phyloP scores from a whole-genome alignment of 441 rosid genomes.

The Gossypium davidsonii region DNA sequence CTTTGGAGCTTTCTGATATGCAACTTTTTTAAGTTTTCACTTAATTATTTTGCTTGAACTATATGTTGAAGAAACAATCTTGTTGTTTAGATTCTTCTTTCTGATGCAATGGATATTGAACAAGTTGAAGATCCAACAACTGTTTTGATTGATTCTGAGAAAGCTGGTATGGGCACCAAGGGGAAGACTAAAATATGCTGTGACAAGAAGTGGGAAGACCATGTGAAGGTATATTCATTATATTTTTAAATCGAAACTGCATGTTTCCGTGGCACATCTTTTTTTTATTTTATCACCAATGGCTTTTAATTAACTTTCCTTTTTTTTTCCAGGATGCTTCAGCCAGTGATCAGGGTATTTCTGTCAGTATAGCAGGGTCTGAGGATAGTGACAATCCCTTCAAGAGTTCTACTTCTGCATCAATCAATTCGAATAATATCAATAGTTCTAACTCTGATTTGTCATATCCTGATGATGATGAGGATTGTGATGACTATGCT shows the following conservation, averaged over 20 bases:
- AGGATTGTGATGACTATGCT: slow-evolving; percentile 14
- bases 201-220: slow-evolving; percentile 16
- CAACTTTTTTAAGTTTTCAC: not conserved
- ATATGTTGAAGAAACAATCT: slow-evolving; percentile 11
- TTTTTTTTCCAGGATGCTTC: slow-evolving; percentile 30
- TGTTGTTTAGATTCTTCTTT: slow-evolving; percentile 20
- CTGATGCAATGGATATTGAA: slow-evolving; percentile 27
- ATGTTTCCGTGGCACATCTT: not conserved
- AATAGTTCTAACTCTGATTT: slow-evolving; percentile 33
- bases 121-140: slow-evolving; percentile 15
- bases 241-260: not conserved
- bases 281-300: not conserved
- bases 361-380: slow-evolving; percentile 20
- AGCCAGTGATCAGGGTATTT: slow-evolving; percentile 22
- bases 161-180: slow-evolving; percentile 22
- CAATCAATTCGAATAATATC: slow-evolving; percentile 20
- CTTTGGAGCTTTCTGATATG: not conserved
- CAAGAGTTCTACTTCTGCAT: slow-evolving; percentile 27
- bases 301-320: not conserved
- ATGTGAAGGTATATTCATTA: slow-evolving; percentile 18
- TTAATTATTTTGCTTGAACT: not conserved
- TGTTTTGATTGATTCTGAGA: slow-evolving; percentile 18
- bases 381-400: slow-evolving; percentile 21
- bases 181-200: slow-evolving; percentile 32
- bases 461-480: slow-evolving; percentile 24